These are phyloP conservation scores for Petasospora rhodanensis DNA, from an alignment of 1,139 yeast species.

Conservation along the genomic window DNA sequence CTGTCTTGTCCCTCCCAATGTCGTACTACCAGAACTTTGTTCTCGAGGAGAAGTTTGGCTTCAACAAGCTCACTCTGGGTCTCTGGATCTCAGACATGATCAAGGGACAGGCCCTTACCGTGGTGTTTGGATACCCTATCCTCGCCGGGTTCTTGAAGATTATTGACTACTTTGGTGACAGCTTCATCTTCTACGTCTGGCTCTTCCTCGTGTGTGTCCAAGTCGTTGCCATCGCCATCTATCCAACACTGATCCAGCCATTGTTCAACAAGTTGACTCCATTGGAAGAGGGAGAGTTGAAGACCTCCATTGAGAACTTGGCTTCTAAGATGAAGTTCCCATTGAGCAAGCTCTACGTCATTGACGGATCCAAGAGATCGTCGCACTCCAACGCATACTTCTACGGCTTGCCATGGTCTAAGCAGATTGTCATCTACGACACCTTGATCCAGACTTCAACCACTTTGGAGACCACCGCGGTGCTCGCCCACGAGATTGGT, in stretches of 20 bases:
- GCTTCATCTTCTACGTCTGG: slow-evolving; percentile 77
- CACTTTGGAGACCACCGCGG: slow-evolving; percentile 82
- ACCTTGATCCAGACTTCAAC: slow-evolving; percentile 81
- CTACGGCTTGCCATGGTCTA: slow-evolving; percentile 93
- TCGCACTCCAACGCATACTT: slow-evolving; percentile 96
- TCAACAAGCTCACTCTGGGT: slow-evolving; percentile 73
- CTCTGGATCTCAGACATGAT: slow-evolving; percentile 71
- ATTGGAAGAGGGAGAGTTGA: slow-evolving; percentile 84
- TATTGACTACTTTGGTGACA: slow-evolving; percentile 72
- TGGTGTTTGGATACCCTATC: slow-evolving; percentile 67
- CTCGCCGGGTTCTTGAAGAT: slow-evolving; percentile 75
- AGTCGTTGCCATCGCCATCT: slow-evolving; percentile 62
- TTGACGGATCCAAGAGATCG: slow-evolving; percentile 94
- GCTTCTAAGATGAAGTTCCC: slow-evolving; percentile 81
- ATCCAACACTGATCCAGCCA: slow-evolving; percentile 87
- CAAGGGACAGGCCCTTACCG: slow-evolving; percentile 52
- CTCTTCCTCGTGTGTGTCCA: slow-evolving; percentile 67
- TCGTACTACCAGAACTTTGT: slow-evolving; percentile 78
- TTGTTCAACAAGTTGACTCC: slow-evolving; percentile 88
- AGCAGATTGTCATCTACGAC: slow-evolving; percentile 89
- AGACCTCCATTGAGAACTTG: slow-evolving; percentile 71
- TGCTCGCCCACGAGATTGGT: slow-evolving; percentile 94
- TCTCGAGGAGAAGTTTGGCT: slow-evolving; percentile 87
- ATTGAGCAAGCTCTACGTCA: slow-evolving; percentile 72
- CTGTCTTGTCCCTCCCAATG: slow-evolving; percentile 58